Conservation (phyloP, 2,329 filamentous ascomycete genomes). For the Aspergillus pseudoterreus region DNA sequence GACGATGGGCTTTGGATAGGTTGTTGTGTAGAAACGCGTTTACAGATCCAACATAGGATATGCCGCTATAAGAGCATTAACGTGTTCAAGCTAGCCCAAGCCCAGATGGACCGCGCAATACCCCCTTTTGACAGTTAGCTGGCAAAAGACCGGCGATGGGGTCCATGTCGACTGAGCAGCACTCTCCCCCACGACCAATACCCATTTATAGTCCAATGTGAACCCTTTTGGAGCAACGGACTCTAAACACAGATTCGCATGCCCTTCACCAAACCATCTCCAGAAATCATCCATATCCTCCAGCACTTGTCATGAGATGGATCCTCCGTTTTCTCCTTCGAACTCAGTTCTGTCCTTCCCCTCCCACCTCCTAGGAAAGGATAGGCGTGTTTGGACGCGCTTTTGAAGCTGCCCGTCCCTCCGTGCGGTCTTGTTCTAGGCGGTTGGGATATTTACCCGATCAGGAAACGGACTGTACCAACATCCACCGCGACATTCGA, state of each 20-base stretch:
- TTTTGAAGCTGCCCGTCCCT: too few species aligned
- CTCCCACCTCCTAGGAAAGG: too few species aligned
- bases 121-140: not conserved
- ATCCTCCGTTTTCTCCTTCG: too few species aligned
- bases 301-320: not conserved
- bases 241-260: not conserved
- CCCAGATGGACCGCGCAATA: not conserved
- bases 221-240: not conserved
- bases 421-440: not conserved
- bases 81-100: not conserved
- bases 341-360: too few species aligned
- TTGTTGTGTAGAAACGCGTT: not conserved
- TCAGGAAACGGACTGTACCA: not conserved
- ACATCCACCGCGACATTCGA: not conserved
- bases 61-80: not conserved
- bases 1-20: not conserved
- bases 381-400: too few species aligned
- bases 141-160: too few species aligned
- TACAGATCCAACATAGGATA: slow-evolving; percentile 2
- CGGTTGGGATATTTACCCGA: not conserved
- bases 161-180: not conserved
- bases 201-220: not conserved
- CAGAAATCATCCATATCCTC: slow-evolving; percentile 2
- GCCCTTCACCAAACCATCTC: not conserved
- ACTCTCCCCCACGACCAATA: not conserved